Base-by-base conservation (phyloP, 2,329 filamentous ascomycete species). In the Penicillium digitatum region DNA sequence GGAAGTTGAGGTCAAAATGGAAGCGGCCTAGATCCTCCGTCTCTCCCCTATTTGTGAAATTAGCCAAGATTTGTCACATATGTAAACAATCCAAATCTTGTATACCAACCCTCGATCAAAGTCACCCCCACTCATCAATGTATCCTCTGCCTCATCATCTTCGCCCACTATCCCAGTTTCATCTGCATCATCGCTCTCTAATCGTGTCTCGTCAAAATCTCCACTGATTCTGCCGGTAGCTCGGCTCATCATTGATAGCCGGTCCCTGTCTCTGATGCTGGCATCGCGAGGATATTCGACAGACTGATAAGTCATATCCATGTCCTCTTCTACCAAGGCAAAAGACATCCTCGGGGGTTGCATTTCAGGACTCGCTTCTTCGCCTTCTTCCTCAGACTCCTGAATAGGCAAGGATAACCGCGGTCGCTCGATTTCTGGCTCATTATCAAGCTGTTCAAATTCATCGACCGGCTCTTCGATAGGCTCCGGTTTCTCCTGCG, bases 371-470 rank as follows among this genome's bases (percentile, higher is more conserved):
- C 69, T 72, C 3, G 59, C 62, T 38, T 79, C 77, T n/a, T 78
- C 74, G 5, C 78, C 80, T 20, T 68, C 69, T 12, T 74, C 72
- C 55, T 74, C 68, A 20, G 69, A 75, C 20, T 76, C 77, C 35
- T 80, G 76, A 11, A 82, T 67, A 3, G 78, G 79, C 11, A 77
- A 63, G 5, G 76, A 77, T 18, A 77, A 61, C 18, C 74, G 66
- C 4, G 74, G 72, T n/a, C 69, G 69, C 37, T 71, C 67, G 9
- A 75, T 67, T 54, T 77, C 72, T 3, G 78, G 78, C 47, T 78
- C 79, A 47, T 76, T 73, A 59, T 81, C 79, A 11, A 76, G 66
- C 24, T 78, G 72, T 26, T 81, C 78, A 40, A 80, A 75, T 45
- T 72, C 69, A 49, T 74, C 67, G 39, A 52, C 58, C 1, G 56